Evolutionary conservation across 1,139 yeast genomes (phyloP).

Genomic region (Geotrichum siamense): DNA sequence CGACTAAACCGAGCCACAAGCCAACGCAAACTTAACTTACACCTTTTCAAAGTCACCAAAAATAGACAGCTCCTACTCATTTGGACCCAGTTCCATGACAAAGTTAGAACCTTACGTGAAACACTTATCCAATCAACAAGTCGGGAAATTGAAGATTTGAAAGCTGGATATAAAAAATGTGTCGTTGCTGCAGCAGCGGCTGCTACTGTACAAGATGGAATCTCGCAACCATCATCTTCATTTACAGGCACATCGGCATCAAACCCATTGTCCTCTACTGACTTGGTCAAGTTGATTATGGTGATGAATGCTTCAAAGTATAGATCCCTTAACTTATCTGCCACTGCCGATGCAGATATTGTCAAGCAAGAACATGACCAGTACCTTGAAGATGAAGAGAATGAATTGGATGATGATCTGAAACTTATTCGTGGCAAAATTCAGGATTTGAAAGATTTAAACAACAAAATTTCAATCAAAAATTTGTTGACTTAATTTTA

Average conservation of each 20-base stretch:
- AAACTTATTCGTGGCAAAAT: not conserved
- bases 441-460: not conserved
- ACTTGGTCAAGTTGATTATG: no score
- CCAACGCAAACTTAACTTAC: constrained; percentile 1
- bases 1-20: not conserved
- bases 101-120: constrained; percentile 19
- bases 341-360: no score
- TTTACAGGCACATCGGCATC: no score
- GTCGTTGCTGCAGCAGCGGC: not conserved
- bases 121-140: constrained; percentile 7
- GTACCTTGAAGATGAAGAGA: not conserved
- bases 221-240: no score
- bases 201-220: not conserved
- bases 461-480: constrained; percentile 1
- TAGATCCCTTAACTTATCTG: no score
- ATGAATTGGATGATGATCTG: not conserved
- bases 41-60: not conserved
- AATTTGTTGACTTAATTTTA: not conserved
- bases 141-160: not conserved
- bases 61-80: not conserved
- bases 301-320: no score
- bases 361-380: no score
- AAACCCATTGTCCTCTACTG: no score
- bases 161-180: constrained; percentile 1
- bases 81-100: constrained; percentile 23